Evolutionary conservation across 257 asterid genomes (phyloP), one percentile per base, ranked within the genome.

Genomic region (Solanum pimpinellifolium): DNA sequence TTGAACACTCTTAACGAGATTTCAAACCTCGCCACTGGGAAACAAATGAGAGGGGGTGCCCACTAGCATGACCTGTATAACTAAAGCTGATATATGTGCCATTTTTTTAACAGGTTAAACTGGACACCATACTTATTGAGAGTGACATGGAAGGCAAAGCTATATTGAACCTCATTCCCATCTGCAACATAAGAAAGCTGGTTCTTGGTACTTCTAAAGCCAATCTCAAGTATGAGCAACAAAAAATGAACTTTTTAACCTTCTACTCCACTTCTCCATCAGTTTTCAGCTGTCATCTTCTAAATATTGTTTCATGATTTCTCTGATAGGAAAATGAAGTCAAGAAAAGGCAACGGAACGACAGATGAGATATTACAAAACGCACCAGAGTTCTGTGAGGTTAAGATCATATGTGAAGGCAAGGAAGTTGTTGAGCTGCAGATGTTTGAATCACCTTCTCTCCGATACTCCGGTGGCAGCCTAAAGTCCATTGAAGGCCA

Each of bases 91-190:
- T 42, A 8, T 20, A 60, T 60, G 10, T 25, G 66, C 2, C 84
- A 47, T 18, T 47, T 80, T 76, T 42, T 47, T 25, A 74, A 56
- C 60, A 94, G 98, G 93, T 94, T 16, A 91, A 92, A 88, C 96
- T 88, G 88, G 99, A 96, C 60, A 95, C 98, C 52, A 86, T 95
- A 86, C 90, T 93, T 8, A 89, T 96, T 11, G 98, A 96, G 87
- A 94, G 96, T 86, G 95, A 96, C 65, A 81, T 65, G 91, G 98
- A 95, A 90, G 96, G 92, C 56, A 93, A 93, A 85, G 94, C 98
- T 1, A 92, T 96, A 90, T 78, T 93, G 42, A 95, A 94, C 83
- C 98, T 96, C 91, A 95, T 96, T 86, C 96, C 96, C 42, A 89
- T 95, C 83, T 95, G 95, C 92, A 91, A 94, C 90, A 92, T 96